Conservation (phyloP, 345 rosid species). For the Aurinia saxatilis region DNA sequence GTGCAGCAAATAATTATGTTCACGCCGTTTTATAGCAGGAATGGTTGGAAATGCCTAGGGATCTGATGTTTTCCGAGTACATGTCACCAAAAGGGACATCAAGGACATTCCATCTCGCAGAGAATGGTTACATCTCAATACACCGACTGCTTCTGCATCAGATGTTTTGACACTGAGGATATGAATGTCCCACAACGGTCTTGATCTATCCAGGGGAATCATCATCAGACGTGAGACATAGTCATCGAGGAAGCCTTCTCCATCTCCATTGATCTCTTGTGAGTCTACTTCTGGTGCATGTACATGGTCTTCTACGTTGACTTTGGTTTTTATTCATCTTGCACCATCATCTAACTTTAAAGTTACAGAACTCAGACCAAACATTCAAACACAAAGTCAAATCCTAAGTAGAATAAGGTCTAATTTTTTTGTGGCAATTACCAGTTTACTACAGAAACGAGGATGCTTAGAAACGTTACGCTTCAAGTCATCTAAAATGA, state of each 20-base stretch:
- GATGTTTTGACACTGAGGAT: conserved; percentile 46
- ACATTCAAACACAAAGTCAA: too few species aligned
- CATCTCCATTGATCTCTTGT: conserved; percentile 8
- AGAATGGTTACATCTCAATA: conserved; percentile 40
- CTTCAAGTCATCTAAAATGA: conserved; percentile 34
- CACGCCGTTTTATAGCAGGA: conserved; percentile 32
- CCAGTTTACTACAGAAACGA: conserved; percentile 65
- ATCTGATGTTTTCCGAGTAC: conserved; percentile 38
- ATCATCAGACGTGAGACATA: conserved; percentile 44
- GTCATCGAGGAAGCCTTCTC: conserved; percentile 44
- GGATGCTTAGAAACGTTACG: background rate
- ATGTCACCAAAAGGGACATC: conserved; percentile 40
- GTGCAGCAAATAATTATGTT: background rate
- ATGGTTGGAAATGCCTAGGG: conserved; percentile 39
- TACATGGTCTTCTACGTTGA: conserved; percentile 45
- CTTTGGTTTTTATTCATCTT: too few species aligned
- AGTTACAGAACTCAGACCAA: too few species aligned
- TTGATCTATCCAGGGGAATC: conserved; percentile 37
- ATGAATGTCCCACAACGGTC: conserved; percentile 67
- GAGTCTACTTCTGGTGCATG: conserved; percentile 32
- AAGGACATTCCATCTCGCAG: conserved; percentile 43
- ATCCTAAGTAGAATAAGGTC: too few species aligned
- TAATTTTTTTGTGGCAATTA: background rate
- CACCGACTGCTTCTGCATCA: conserved; percentile 40
- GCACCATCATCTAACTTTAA: too few species aligned